Evolutionary conservation across 2,329 filamentous ascomycete genomes (phyloP), one percentile per base, ranked within the genome.

Genomic region (Fragosphaeria purpurea): DNA sequence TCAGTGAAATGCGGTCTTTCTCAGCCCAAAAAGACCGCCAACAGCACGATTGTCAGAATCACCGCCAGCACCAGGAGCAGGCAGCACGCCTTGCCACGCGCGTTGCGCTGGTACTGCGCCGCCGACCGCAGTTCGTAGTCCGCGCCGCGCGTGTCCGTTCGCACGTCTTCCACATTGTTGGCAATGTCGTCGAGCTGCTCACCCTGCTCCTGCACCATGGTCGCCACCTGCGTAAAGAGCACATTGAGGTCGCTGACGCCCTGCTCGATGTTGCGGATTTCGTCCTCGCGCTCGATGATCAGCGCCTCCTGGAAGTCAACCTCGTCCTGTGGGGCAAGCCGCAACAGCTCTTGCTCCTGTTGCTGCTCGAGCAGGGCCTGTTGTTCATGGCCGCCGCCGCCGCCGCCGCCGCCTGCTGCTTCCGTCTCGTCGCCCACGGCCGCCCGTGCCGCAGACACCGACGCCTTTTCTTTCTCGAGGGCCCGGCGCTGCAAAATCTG

Each of bases 241-340:
- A 97, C 93, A 61, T 98, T 98, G 55, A 98, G 73, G 62, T 98
- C 93, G 50, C 86, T 86, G 6, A 98, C 93, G 50, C 87, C 89
- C 67, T 96, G 90, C 70, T 97, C 93, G 61, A 98, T 98, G 64
- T 95, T 94, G 55, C 90, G 84, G 58, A 98, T 98, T 71, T 98
- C 93, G 51, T 88, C 83, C 67, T 98, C 93, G 49, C 94, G 89
- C 74, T 98, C 91, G 54, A 94, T 84, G 63, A 98, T 98, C 52
- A 98, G 74, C 12, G 86, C 83, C 59, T 98, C 93, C 64, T 98
- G 93, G 71, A 96, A 98, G 64, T 98, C 91, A 42, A 98, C 93
- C 63, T 98, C 94, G 59, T 88, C 85, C 66, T 98, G 93, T 33
- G 88, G 79, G 1, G 90, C 93, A 7, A 97, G 76, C 50, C 88